Evolutionary conservation across 2,329 filamentous ascomycete genomes (phyloP), one percentile per base, ranked within the genome.

Genomic region (Aspergillus felis): DNA sequence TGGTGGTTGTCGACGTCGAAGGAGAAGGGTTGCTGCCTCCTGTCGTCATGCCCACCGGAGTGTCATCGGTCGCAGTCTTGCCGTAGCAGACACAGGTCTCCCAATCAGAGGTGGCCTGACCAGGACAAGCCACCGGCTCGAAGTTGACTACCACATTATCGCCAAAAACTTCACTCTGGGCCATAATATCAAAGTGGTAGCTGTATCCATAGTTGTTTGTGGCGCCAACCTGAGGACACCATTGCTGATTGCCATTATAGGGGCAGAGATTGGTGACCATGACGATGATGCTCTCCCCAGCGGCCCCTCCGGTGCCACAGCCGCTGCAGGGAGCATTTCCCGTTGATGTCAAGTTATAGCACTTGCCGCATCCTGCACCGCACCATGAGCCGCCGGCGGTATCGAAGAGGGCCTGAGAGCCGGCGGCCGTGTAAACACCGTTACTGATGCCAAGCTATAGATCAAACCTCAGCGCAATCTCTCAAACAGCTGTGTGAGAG

Each of bases 101-200:
- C 57, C 62, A 73, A 52, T 68, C 64, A 2, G 57, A 60, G 3
- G 57, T 51, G 8, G 68, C 67, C 32, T 58, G 58, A 20, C 58
- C 57, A 1, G 72, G 73, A 53, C 71, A 74, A 3, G 57, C 48
- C 3, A 74, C 66, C 17, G 64, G 53, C 61, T 69, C 64, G 48
- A 74, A 74, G 46, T 72, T 56, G 42, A 74, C 72, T 2, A 74
- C 64, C 1, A 63, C 58, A 53, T 74, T 74, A 50, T 74, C 68
- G 8, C 71, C 71, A 49, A 74, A 66, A 7, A 74, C 58, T 53
- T 66, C 60, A 29, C 58, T 68, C 58, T 66, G 32, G 20, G 71
- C 67, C 65, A 69, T 72, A 55, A 75, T 74, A 60, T 74, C 72
- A 54, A 74, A 75, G 60, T 74, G 71, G 54, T 73, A 73, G 49